Evolutionary conservation across 2,329 filamentous ascomycete species (phyloP), one percentile per base, ranked within the genome.

Genomic region (Endocalyx cinctus): DNA sequence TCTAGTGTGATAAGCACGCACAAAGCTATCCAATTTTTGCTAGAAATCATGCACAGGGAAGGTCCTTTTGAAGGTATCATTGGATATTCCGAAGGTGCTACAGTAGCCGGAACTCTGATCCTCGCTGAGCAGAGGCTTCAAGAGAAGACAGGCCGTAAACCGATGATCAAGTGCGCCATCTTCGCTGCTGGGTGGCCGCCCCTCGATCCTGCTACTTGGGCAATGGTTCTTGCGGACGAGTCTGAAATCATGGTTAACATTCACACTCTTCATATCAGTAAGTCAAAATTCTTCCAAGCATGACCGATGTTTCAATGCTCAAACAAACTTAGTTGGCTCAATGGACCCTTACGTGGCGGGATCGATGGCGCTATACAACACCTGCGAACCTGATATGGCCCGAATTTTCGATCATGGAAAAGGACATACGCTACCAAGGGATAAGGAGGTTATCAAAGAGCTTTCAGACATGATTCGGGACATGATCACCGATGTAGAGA

Each of bases 331-430:
- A 67, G 66, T 76, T 29, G 71, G 71, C 8, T 72, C 68, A 10
- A 55, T 65, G 37, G 78, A 82, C 44, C 77, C 77, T 1, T 82
- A 79, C 44, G 64, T 79, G 3, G 63, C 76, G 20, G 77, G 77
- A 0, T 72, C 73, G 3, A 67, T 79, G 59, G 74, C 76, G 0
- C 62, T 82, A 4, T 80, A 72, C 56, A 77, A 77, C 43, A 65
- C 79, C 16, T 82, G 77, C 42, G 72, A 80, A 29, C 67, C 67
- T 1, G 76, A 81, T 37, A 69, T 60, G 2, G 76, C 76, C 0
- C 63, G 67, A 20, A 62, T 82, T n/a, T 81, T 81, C 39, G 77
- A 82, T 43, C 76, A 80, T 41, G 77, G 74, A 5, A 79, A 79
- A 46, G 78, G 77, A 0, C 78, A 82, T 48, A 79, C 74, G 0